Evolutionary conservation across 2,329 filamentous ascomycete species (phyloP), one percentile per base, ranked within the genome.

Genomic region (Hymenoscyphus albidus): DNA sequence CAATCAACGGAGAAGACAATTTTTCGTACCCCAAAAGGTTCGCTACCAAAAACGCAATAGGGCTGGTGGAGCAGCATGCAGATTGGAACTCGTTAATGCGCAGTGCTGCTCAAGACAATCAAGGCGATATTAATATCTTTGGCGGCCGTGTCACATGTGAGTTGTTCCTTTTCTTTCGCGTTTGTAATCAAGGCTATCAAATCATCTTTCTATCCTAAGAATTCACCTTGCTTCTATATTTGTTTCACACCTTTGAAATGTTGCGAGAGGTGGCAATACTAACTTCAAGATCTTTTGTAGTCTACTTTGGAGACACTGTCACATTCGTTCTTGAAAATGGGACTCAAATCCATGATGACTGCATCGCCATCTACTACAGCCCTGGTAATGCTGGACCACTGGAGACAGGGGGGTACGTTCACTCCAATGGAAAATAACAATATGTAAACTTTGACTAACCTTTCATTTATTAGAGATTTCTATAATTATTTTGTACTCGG

Each of bases 1-100:
- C 79, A 62, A 86, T 88, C 72, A 83, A 88, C 68, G 85, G 82
- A 31, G 71, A 80, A 59, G 77, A 84, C 57, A 81, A 80, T 1
- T 78, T 77, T 2, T 75, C 77, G 0, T 82, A 78, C 62, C 75
- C 86, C 38, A 75, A 80, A 54, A 75, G 80, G 1, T 79, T 79
- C 31, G 70, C 67, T 70, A 77, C 75, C 64, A 71, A 74, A 67
- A 71, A 74, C 65, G 66, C 72, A 62, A 58, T 73, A 63, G 58
- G 71, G 58, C 55, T 74, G 38, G 72, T 78, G 56, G 78, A 79
- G 51, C 66, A 68, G 9, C 74, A 79, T 62, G 71, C 77, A 5
- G 76, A 77, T 16, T 79, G 76, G 65, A 79, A 79, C 64, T 62
- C 75, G 35, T 62, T 71, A 18, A 68, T 72, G 64, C 44, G 61